These are phyloP conservation scores for Gossypium davidsonii DNA, from an alignment of 441 rosid species.

Conservation along the genomic window DNA sequence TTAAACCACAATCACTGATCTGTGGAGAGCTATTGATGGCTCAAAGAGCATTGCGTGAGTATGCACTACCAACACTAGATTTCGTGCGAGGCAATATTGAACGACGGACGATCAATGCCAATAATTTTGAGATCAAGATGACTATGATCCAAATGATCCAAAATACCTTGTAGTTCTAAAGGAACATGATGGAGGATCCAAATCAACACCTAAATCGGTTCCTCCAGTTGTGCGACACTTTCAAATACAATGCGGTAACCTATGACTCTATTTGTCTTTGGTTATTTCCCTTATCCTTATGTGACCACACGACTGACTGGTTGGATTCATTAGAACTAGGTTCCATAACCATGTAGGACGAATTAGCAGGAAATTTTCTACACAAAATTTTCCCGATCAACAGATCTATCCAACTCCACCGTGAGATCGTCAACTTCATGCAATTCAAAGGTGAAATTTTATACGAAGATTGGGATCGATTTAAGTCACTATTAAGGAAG, in stretches of 20 bases:
- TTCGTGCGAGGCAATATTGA: neutral
- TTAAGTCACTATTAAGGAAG: neutral
- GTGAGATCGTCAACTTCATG: neutral
- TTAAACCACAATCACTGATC: neutral
- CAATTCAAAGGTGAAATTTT: no score
- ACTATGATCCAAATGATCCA: neutral
- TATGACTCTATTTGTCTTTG: neutral
- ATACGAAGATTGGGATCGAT: neutral
- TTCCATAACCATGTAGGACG: neutral
- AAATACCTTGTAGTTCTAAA: neutral
- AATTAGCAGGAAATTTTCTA: no score
- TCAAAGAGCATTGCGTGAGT: neutral
- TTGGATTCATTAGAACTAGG: neutral
- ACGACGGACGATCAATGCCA: neutral
- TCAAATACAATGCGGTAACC: neutral
- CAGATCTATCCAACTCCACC: neutral
- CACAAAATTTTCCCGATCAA: neutral
- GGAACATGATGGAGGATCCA: neutral
- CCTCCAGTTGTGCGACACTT: neutral
- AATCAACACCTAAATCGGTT: neutral
- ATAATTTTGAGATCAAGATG: neutral
- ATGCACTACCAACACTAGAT: neutral
- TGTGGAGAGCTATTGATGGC: neutral
- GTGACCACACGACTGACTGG: neutral
- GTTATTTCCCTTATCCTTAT: neutral